Evolutionary conservation across 2,329 filamentous ascomycete genomes (phyloP).

Genomic region (Hymenoscyphus albidus): DNA sequence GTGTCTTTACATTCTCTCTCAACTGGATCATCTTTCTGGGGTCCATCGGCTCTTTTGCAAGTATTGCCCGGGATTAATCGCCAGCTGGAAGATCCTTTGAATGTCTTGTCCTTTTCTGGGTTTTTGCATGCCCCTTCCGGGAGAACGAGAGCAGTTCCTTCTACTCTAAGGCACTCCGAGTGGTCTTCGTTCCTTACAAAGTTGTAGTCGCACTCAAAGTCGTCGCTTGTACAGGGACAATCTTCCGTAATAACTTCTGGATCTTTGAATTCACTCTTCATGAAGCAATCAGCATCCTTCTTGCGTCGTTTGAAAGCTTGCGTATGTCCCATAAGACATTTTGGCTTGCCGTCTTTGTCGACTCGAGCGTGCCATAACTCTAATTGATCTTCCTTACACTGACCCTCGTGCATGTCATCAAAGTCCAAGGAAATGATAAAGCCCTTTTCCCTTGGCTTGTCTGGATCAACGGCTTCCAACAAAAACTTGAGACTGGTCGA

Average conservation of each 20-base stretch:
- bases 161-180: conserved; percentile 60
- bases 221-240: conserved; percentile 76
- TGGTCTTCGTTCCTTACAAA: conserved; percentile 67
- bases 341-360: conserved; percentile 74
- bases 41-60: conserved; percentile 58
- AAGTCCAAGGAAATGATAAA: conserved; percentile 80
- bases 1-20: conserved; percentile 73
- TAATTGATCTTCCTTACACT: conserved; percentile 78
- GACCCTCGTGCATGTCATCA: conserved; percentile 70
- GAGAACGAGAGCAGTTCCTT: conserved; percentile 51
- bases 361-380: conserved; percentile 85
- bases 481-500: conserved; percentile 91
- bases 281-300: conserved; percentile 82
- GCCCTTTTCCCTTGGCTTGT: conserved; percentile 50
- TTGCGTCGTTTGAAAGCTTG: conserved; percentile 84
- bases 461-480: conserved; percentile 56
- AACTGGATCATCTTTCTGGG: conserved; percentile 66
- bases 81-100: conserved; percentile 85
- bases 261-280: conserved; percentile 81
- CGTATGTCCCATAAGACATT: conserved; percentile 93
- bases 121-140: conserved; percentile 71
- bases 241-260: conserved; percentile 64
- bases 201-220: conserved; percentile 97
- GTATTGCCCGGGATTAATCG: conserved; percentile 82
- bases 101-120: conserved; percentile 53